Conservation (phyloP, 2,329 filamentous ascomycete species). For the Penicillium sp. region DNA sequence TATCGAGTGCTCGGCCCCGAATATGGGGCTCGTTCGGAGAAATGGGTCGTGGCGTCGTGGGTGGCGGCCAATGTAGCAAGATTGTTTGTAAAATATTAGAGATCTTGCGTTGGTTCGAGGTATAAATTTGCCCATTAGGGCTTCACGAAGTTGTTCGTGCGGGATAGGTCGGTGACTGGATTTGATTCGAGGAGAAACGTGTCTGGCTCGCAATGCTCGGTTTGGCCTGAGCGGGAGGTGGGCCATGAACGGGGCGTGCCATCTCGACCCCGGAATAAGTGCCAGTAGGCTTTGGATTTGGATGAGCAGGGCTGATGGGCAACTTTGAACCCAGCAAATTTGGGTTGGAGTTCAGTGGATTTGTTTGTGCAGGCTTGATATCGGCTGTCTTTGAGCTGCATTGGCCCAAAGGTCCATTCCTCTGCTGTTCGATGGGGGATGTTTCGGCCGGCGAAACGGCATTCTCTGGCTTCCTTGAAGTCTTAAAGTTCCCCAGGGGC, state of each 20-base stretch:
- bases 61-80: slow-evolving; percentile 7
- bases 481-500: background rate
- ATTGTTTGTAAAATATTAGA: slow-evolving; percentile 6
- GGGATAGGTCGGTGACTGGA: background rate
- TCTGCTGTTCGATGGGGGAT: background rate
- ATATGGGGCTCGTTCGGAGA: slow-evolving; percentile 14
- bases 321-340: background rate
- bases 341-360: background rate
- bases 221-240: background rate
- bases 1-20: slow-evolving; percentile 22
- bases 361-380: background rate
- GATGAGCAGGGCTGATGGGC: slow-evolving; percentile 5
- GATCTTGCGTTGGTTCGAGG: background rate
- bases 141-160: background rate
- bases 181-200: background rate
- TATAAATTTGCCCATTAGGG: background rate
- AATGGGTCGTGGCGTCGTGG: slow-evolving; percentile 11
- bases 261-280: background rate
- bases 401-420: background rate
- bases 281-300: background rate
- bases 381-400: background rate
- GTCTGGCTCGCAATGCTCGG: background rate
- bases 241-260: background rate
- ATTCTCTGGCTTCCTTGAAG: background rate
- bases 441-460: background rate